phyloP scores from a whole-genome alignment of 1,139 yeast species.

The Protomyces gravidus region DNA sequence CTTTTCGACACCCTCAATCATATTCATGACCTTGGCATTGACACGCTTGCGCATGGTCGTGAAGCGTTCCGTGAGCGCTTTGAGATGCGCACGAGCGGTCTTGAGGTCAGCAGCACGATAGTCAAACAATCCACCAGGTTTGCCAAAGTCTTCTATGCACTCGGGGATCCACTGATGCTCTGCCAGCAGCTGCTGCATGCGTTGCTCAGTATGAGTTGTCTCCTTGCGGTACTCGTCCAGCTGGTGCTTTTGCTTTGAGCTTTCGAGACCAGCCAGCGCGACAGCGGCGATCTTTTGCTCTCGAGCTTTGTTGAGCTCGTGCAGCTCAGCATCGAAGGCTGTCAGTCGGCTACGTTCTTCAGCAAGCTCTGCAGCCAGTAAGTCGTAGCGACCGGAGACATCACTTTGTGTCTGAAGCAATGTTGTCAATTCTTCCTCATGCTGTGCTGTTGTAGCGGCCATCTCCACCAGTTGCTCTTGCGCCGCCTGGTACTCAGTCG shows the following conservation, averaged over 20 bases:
- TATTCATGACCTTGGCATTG: conserved; percentile 82
- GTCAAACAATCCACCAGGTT: conserved; percentile 41
- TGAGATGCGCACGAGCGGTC: conserved; percentile 57
- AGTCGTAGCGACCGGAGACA: conserved; percentile 26
- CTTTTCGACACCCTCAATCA: conserved; percentile 91
- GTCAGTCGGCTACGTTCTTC: conserved; percentile 59
- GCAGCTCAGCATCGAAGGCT: conserved; percentile 75
- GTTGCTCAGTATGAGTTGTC: conserved; percentile 45
- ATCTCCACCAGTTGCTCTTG: conserved; percentile 31
- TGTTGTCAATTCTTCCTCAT: conserved; percentile 29
- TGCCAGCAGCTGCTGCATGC: conserved; percentile 50
- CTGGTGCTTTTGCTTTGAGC: conserved; percentile 62
- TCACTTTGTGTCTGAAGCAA: conserved; percentile 26
- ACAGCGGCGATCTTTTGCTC: conserved; percentile 50
- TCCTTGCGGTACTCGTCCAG: conserved; percentile 54
- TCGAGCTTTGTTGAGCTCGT: conserved; percentile 56
- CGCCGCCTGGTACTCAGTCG: conserved; percentile 52
- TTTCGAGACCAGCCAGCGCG: conserved; percentile 52
- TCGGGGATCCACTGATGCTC: conserved; percentile 75
- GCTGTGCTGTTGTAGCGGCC: conserved; percentile 28
- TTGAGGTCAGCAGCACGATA: conserved; percentile 56
- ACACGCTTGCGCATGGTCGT: conserved; percentile 78
- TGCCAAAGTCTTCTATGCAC: conserved; percentile 48
- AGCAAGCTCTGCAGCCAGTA: conserved; percentile 46
- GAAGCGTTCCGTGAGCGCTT: conserved; percentile 57